phyloP scores from a whole-genome alignment of 495 filamentous ascomycete genomes.

The Geopyxis carbonaria region DNA sequence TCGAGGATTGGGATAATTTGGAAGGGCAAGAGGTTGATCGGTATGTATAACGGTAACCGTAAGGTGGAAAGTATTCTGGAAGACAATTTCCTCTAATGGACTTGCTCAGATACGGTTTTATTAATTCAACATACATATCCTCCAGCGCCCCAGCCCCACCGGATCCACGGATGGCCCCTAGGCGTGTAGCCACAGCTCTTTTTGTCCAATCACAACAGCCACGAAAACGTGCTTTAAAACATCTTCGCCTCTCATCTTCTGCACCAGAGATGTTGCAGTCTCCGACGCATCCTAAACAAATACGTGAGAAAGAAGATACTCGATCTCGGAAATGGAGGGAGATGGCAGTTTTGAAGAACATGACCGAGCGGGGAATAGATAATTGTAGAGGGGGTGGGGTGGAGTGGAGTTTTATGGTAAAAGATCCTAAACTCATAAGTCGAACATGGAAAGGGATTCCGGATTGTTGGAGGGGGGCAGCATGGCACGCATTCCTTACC shows the following conservation, averaged over 20 bases:
- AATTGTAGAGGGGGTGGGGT: slow-evolving; percentile 52
- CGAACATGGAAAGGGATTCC: slow-evolving; percentile 97
- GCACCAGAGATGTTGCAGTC: slow-evolving; percentile 24
- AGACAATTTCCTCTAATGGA: no score
- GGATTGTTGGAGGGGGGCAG: slow-evolving; percentile 82
- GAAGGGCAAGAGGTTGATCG: slow-evolving; percentile 73
- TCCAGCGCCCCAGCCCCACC: slow-evolving; percentile 11
- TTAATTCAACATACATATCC: slow-evolving; percentile 35
- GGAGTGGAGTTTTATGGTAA: slow-evolving; percentile 76
- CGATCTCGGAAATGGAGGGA: slow-evolving; percentile 91
- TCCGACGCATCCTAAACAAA: slow-evolving; percentile 15
- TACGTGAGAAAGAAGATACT: slow-evolving; percentile 63
- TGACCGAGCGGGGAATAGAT: slow-evolving; percentile 28
- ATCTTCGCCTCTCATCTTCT: slow-evolving; percentile 17
- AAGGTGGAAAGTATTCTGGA: background rate
- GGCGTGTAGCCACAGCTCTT: slow-evolving; percentile 26
- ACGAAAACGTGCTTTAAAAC: slow-evolving; percentile 25
- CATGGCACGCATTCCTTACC: slow-evolving; percentile 90
- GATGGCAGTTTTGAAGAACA: slow-evolving; percentile 56
- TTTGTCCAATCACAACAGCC: slow-evolving; percentile 19
- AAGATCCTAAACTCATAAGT: slow-evolving; percentile 69
- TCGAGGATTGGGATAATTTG: slow-evolving; percentile 91
- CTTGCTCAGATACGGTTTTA: slow-evolving; percentile 64
- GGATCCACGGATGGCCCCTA: slow-evolving; percentile 12
- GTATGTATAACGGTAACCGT: slow-evolving; percentile 9